phyloP scores from a whole-genome alignment of 2,329 filamentous ascomycete species.

The Sporothrix pallida region DNA sequence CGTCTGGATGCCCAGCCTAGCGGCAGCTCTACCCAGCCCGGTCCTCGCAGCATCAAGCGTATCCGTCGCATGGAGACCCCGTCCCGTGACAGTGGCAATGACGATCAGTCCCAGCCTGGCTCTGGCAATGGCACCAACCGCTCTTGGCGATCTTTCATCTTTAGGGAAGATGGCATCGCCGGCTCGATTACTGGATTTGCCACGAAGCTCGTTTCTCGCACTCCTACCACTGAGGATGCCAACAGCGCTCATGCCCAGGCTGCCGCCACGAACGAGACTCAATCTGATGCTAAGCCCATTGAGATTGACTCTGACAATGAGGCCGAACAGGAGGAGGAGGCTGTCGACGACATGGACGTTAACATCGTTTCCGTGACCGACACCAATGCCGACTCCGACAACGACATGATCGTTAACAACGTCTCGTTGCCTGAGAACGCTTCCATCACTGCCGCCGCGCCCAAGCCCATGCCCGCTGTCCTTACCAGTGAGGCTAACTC shows the following conservation, averaged over 20 bases:
- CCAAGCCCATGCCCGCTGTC: neutral
- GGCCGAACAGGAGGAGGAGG: neutral
- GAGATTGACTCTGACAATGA: neutral
- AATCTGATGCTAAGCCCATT: neutral
- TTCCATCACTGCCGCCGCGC: neutral
- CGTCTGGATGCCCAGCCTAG: slow-evolving; percentile 17
- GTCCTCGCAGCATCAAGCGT: slow-evolving; percentile 13
- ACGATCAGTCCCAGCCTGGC: slow-evolving; percentile 4
- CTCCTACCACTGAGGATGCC: neutral
- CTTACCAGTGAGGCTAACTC: slow-evolving; percentile 31
- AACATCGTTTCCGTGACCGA: neutral
- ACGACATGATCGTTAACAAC: slow-evolving; percentile 5
- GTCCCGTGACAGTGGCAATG: neutral
- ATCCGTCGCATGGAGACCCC: slow-evolving; percentile 15
- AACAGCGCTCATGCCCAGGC: slow-evolving; percentile 30
- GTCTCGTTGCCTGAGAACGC: slow-evolving; percentile 7
- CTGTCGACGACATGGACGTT: slow-evolving; percentile 2
- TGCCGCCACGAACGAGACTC: neutral
- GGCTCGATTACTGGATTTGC: slow-evolving; percentile 35
- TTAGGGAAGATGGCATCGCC: slow-evolving; percentile 35
- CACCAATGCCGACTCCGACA: neutral
- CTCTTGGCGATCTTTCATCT: slow-evolving; percentile 34
- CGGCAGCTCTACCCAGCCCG: neutral
- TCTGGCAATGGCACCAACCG: slow-evolving; percentile 16
- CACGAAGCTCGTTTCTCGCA: slow-evolving; percentile 32